Evolutionary conservation across 1,284 basidiomycete genomes (phyloP), one percentile per base, ranked within the genome.

Genomic region (Ustilago tritici): DNA sequence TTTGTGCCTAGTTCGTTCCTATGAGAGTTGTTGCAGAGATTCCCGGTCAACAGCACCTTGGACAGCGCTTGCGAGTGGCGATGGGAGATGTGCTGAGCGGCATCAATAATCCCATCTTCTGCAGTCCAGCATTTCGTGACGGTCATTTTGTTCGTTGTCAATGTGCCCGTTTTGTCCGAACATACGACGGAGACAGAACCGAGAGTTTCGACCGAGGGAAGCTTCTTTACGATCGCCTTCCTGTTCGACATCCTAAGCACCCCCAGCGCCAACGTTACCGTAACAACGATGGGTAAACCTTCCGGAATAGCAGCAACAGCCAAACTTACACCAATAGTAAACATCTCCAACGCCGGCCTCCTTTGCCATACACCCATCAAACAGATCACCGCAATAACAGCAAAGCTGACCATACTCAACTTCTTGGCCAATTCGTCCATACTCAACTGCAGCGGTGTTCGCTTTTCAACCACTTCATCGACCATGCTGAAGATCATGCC

Each of bases 381-480:
- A 85, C 94, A 94, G 67, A 98, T 98, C 41, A 97, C 87, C 15
- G 94, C 95, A 79, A 99, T 99, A 58, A 98, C 90, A 23, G 90
- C 93, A 79, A 99, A 98, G 2, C 94, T 96, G 66, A 95, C 88
- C 38, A 95, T 89, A 8, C 94, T 96, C 0, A 99, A 90, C 80
- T 93, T 93, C 87, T 95, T 92, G 1, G 96, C 96, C 11, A 99
- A 90, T 84, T 98, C 95, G 85, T 98, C 96, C 96, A 99, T 98
- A 83, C 90, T 93, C 19, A 94, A 88, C 86, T 99, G 96, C 36
- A 99, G 88, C 0, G 95, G 96, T 4, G 96, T 98, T 53, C 95
- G 91, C 84, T 92, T 92, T 87, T 98, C 95, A 75, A 95, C 93
- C 49, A 97, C 92, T 83, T 97, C 94, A 87, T 98, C 95, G 93